Evolutionary conservation across 345 rosid species (phyloP), one percentile per base, ranked within the genome.

Genomic region (Turnera subulata): DNA sequence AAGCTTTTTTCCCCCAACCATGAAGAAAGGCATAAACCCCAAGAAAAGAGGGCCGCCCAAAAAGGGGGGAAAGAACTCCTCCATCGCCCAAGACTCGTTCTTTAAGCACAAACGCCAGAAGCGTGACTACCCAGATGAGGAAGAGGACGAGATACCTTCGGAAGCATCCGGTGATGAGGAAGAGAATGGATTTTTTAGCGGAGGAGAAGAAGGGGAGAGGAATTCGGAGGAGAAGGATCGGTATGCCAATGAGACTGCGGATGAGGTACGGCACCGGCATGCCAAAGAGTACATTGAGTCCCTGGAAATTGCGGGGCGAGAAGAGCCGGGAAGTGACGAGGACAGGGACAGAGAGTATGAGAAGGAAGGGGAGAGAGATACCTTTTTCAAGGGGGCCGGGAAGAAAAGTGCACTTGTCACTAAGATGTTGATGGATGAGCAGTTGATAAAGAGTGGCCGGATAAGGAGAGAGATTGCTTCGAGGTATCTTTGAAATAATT

Each of bases 401-500:
- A 29, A 8, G 35, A 29, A 29, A 8, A 29, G 8, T 29, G 35
- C 88, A 9, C 66, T 65, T 45, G 88, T 90, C 11, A 81, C 73
- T 4, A 78, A 76, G 67, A 70, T 71, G 57, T 71, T 94, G 89
- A 77, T 82, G 80, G 78, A 86, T 78, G 82, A 84, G 69, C 99
- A 94, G 83, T 81, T 78, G 7, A 95, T 88, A 70, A 97, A 88
- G 14, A 88, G 86, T 70, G 99, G 97, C 13, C 65, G 99, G 47
- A 73, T 77, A 67, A 78, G 86, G 59, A 81, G 85, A 75, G 74
- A 51, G 32, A 56, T 94, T 57, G 89, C 96, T 59, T 90, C 91
- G 4, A 84, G 95, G 99, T 90, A 73, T 32, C 40, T 47, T 3
- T 7, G 7, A 29, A 15, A 44, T 58, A 44, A 26, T n/a, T 16